Percentiles rank a stretch among this genome's conserved stretches.
phyloP scores from a whole-genome alignment of 441 rosid genomes.

The Adansonia grandidieri region DNA sequence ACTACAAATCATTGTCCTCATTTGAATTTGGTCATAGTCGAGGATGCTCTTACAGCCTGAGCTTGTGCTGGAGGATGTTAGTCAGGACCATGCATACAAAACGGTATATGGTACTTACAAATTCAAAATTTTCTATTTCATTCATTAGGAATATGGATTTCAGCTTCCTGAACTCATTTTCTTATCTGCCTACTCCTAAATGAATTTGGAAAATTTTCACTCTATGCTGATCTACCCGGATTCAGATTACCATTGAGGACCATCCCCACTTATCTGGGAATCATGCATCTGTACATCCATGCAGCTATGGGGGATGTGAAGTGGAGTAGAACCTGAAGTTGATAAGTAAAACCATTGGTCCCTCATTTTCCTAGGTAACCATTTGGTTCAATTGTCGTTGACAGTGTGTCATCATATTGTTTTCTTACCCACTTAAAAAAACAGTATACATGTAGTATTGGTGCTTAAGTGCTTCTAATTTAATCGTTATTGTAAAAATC shows the following conservation, averaged over 20 bases:
- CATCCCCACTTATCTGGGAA: constrained; percentile 97
- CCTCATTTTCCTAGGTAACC: neutral
- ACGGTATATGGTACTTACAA: constrained; percentile 46
- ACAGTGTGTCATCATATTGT: neutral
- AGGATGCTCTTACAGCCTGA: constrained; percentile 88
- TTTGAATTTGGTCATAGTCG: constrained; percentile 52
- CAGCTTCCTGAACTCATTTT: neutral
- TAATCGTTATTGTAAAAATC: neutral
- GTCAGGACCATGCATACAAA: constrained; percentile 94
- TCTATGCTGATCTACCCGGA: neutral
- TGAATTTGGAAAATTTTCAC: constrained; percentile 1
- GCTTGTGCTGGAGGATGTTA: constrained; percentile 88
- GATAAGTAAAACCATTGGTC: constrained; percentile 47
- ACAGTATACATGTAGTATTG: neutral
- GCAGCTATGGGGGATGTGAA: constrained; percentile 95
- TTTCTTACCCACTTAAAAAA: neutral
- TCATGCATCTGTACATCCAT: constrained; percentile 98
- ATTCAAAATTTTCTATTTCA: neutral
- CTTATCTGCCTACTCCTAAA: neutral
- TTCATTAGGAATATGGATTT: neutral
- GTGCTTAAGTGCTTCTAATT: neutral
- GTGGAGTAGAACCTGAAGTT: constrained; percentile 98
- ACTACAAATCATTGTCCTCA: constrained; percentile 6
- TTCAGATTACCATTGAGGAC: constrained; percentile 95
- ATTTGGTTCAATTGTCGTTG: neutral